phyloP scores from a whole-genome alignment of 306 rosid species.

The Pterocarpus macrocarpus region DNA sequence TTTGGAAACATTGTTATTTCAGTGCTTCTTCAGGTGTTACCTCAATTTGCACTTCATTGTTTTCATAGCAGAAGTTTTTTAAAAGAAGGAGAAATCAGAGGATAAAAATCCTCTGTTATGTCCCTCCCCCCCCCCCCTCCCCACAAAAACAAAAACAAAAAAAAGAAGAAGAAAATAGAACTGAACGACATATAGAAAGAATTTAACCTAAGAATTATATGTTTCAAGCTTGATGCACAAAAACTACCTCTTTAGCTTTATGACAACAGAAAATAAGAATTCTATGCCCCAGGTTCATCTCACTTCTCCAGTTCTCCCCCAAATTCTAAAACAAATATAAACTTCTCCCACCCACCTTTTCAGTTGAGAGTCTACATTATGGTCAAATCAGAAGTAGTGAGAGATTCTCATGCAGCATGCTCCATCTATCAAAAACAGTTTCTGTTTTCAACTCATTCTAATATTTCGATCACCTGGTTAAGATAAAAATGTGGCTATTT shows the following conservation, averaged over 20 bases:
- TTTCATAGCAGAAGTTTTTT: neutral
- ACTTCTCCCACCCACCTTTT: neutral
- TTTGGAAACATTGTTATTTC: conserved; percentile 18
- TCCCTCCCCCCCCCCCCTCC: too few relatives aligned
- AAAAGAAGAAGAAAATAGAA: neutral
- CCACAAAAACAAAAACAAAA: too few relatives aligned
- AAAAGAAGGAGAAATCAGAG: conserved; percentile 7
- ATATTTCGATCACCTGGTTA: conserved; percentile 20
- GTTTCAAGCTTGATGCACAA: conserved; percentile 18
- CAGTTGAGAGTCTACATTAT: conserved; percentile 1
- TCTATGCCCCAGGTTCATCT: neutral
- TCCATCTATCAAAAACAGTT: conserved; percentile 24
- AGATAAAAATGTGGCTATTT: conserved; percentile 6
- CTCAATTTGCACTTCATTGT: neutral
- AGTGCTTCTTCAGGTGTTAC: conserved; percentile 10
- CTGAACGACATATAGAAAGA: neutral
- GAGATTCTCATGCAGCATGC: neutral
- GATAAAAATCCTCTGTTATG: conserved; percentile 1
- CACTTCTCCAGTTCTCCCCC: neutral
- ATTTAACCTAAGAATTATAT: neutral
- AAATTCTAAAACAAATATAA: neutral
- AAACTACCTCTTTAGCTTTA: neutral
- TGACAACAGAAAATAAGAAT: neutral
- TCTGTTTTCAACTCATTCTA: conserved; percentile 21
- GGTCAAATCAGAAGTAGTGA: neutral